Evolutionary conservation across 2,329 filamentous ascomycete genomes (phyloP).

Genomic region (Ophiostoma ips): DNA sequence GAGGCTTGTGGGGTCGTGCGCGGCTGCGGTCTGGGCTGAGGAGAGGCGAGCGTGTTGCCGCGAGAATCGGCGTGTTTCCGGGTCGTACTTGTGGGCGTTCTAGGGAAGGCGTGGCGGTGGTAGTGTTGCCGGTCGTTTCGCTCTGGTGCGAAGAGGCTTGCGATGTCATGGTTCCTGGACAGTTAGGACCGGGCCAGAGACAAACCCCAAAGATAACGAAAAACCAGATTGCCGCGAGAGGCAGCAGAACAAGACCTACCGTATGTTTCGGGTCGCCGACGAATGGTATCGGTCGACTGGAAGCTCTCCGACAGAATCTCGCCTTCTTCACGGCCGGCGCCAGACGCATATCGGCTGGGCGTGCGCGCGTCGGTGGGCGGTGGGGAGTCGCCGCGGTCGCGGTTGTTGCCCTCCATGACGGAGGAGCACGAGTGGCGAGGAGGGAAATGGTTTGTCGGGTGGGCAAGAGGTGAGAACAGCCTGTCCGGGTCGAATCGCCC

Average conservation of each 20-base stretch:
- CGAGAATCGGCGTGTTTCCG: slow-evolving; percentile 17
- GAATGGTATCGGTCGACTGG: slow-evolving; percentile 46
- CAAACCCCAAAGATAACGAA: background rate
- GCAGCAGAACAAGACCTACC: slow-evolving; percentile 28
- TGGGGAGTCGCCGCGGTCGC: slow-evolving; percentile 3
- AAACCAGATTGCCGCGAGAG: background rate
- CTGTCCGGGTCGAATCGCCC: background rate
- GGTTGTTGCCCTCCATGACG: slow-evolving; percentile 4
- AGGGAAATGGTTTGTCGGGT: background rate
- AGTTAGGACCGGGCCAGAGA: background rate
- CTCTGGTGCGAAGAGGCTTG: slow-evolving; percentile 3
- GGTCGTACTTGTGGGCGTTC: slow-evolving; percentile 27
- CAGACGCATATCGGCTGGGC: background rate
- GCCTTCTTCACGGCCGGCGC: background rate
- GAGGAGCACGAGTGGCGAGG: background rate
- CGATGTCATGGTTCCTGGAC: slow-evolving; percentile 7
- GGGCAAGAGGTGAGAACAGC: background rate
- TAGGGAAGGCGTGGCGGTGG: slow-evolving; percentile 15
- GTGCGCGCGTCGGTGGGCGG: slow-evolving; percentile 7
- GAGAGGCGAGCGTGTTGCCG: slow-evolving; percentile 30
- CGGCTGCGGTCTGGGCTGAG: slow-evolving; percentile 34
- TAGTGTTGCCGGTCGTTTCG: slow-evolving; percentile 7
- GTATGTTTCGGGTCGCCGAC: slow-evolving; percentile 43
- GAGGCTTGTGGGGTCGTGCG: slow-evolving; percentile 53
- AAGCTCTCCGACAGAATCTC: slow-evolving; percentile 38